These are phyloP conservation scores for Solanum pennellii DNA, from an alignment of 257 asterid genomes.

Conservation along the genomic window DNA sequence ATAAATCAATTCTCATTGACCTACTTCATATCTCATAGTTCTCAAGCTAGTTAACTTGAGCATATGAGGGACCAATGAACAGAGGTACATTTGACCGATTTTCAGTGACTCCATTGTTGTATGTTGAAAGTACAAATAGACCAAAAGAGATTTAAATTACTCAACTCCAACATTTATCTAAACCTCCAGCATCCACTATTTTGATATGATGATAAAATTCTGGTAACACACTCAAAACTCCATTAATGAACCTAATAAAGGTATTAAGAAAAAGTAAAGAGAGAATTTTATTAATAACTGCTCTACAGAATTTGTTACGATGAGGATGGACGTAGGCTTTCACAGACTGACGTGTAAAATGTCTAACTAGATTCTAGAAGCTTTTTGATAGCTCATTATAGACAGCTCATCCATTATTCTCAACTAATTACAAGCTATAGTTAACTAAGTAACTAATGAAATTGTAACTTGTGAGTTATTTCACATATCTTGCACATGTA, in stretches of 20 bases:
- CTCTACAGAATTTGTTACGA: not conserved
- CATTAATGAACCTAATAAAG: not conserved
- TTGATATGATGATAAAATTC: too few relatives aligned
- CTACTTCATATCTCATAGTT: not conserved
- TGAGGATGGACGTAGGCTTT: not conserved
- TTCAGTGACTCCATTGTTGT: not conserved
- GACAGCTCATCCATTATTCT: too few relatives aligned
- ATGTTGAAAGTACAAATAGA: not conserved
- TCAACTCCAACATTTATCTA: not conserved
- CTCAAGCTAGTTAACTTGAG: not conserved
- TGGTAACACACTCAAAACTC: not conserved
- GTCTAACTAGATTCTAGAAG: not conserved
- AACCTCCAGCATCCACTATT: not conserved
- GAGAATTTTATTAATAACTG: too few relatives aligned
- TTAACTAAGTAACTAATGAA: not conserved
- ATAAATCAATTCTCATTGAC: not conserved
- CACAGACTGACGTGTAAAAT: not conserved
- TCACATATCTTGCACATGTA: too few relatives aligned
- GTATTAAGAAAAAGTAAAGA: not conserved
- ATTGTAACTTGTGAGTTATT: too few relatives aligned
- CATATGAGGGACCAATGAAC: not conserved
- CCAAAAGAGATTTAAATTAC: not conserved
- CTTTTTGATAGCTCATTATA: not conserved
- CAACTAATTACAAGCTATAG: not conserved
- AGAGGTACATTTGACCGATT: not conserved